Evolutionary conservation across 2,329 filamentous ascomycete species (phyloP).

Genomic region (Emergomyces orientalis): DNA sequence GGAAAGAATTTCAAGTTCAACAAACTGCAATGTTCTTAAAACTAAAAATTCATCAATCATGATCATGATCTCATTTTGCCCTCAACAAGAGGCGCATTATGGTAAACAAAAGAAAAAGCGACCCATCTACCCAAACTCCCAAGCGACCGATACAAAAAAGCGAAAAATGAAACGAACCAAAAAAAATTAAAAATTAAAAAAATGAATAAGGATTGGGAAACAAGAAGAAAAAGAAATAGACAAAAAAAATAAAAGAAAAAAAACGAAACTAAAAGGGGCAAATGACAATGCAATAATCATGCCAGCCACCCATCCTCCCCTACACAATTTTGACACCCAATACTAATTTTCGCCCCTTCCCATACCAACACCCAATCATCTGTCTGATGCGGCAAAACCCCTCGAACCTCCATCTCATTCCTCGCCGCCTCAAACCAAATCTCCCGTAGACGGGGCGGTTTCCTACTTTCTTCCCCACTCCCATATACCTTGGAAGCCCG

Average conservation of each 20-base stretch:
- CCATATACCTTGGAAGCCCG: conserved; percentile 32
- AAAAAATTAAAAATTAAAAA: neutral
- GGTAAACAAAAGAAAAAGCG: neutral
- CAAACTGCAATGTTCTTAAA: neutral
- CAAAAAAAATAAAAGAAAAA: neutral
- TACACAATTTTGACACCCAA: conserved; percentile 29
- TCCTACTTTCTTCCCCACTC: conserved; percentile 22
- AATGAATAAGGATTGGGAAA: neutral
- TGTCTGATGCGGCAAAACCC: conserved; percentile 26
- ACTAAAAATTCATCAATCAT: neutral
- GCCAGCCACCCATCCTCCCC: conserved; percentile 13
- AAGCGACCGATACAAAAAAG: neutral
- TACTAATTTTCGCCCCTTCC: conserved; percentile 28
- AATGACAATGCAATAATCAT: neutral
- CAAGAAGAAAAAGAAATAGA: neutral
- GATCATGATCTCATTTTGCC: conserved; percentile 1
- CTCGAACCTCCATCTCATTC: conserved; percentile 24
- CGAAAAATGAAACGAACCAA: neutral
- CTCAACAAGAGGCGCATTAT: neutral
- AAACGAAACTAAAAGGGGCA: neutral
- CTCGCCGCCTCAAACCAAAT: conserved; percentile 34
- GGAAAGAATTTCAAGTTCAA: neutral
- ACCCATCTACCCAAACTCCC: neutral
- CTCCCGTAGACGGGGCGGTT: conserved; percentile 23
- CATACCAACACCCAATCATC: conserved; percentile 26